phyloP scores from a whole-genome alignment of 805 yeast species.

The Lipomyces sp. region DNA sequence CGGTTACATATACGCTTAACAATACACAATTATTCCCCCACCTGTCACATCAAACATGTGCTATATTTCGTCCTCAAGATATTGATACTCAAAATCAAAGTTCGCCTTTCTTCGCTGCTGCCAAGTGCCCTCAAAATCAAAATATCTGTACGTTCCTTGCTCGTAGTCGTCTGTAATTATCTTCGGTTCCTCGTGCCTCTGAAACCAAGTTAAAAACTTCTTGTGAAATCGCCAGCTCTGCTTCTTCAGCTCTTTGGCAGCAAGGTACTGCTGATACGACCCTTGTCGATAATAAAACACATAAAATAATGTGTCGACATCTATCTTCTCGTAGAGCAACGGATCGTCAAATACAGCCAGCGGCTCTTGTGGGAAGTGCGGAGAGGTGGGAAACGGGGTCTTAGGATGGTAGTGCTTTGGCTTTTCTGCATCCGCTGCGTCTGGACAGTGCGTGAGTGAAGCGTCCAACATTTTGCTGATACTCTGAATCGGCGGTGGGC shows the following conservation, averaged over 20 bases:
- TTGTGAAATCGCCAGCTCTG: conserved; percentile 83
- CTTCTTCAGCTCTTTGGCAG: conserved; percentile 74
- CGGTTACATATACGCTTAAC: too few relatives aligned
- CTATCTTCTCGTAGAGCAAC: conserved; percentile 63
- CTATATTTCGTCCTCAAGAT: conserved; percentile 41
- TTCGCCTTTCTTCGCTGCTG: conserved; percentile 58
- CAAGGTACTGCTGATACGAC: conserved; percentile 64
- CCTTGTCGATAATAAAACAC: conserved; percentile 85
- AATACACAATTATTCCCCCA: too few relatives aligned
- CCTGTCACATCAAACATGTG: too few relatives aligned
- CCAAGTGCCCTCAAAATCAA: conserved; percentile 64
- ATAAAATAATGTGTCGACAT: conserved; percentile 83
- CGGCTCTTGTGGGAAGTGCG: conserved; percentile 86
- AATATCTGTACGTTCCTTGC: conserved; percentile 66
- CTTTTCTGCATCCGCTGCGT: conserved; percentile 82
- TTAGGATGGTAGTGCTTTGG: conserved; percentile 75
- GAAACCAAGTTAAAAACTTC: conserved; percentile 76
- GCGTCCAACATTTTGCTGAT: conserved; percentile 64
- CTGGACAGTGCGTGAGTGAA: conserved; percentile 86
- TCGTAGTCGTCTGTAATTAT: conserved; percentile 44
- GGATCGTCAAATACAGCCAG: conserved; percentile 51
- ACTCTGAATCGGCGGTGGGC: conserved; percentile 53
- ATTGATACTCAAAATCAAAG: conserved; percentile 51
- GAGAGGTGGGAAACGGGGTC: conserved; percentile 84
- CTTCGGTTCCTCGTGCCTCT: conserved; percentile 56